phyloP scores from a whole-genome alignment of 106 monocot species.

The Platanthera guangdongensis region DNA sequence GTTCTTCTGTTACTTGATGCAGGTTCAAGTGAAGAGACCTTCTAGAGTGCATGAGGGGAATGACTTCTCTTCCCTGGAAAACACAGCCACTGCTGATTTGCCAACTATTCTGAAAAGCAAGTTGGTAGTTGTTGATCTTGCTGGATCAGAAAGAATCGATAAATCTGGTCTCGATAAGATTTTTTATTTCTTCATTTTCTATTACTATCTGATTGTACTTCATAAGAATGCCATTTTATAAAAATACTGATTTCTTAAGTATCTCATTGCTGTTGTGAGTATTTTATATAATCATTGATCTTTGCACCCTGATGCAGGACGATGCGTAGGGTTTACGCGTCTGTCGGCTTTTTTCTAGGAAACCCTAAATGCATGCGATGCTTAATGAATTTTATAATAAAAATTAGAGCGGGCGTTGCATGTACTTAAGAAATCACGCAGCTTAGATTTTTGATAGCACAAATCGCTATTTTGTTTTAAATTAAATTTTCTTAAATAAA shows the following conservation, averaged over 20 bases:
- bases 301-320: too few species aligned
- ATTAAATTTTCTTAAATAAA: too few species aligned
- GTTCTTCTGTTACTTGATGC: not conserved
- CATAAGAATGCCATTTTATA: too few species aligned
- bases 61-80: slow-evolving; percentile 9
- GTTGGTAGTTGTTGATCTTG: slow-evolving; percentile 77
- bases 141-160: slow-evolving; percentile 77
- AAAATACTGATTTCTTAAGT: too few species aligned
- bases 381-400: too few species aligned
- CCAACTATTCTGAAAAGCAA: slow-evolving; percentile 57
- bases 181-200: not conserved
- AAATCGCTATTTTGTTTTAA: too few species aligned
- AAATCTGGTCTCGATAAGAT: slow-evolving; percentile 47
- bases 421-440: too few species aligned
- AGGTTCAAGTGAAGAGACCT: slow-evolving; percentile 59
- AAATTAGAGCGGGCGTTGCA: too few species aligned
- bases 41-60: slow-evolving; percentile 31
- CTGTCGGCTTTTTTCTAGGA: too few species aligned
- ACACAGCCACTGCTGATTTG: slow-evolving; percentile 5
- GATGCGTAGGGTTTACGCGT: too few species aligned
- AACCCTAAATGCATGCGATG: too few species aligned
- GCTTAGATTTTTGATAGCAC: too few species aligned
- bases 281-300: not conserved
- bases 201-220: not conserved
- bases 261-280: not conserved